Conservation (phyloP, 2,329 filamentous ascomycete species). For the Scedosporium aurantiacum region DNA sequence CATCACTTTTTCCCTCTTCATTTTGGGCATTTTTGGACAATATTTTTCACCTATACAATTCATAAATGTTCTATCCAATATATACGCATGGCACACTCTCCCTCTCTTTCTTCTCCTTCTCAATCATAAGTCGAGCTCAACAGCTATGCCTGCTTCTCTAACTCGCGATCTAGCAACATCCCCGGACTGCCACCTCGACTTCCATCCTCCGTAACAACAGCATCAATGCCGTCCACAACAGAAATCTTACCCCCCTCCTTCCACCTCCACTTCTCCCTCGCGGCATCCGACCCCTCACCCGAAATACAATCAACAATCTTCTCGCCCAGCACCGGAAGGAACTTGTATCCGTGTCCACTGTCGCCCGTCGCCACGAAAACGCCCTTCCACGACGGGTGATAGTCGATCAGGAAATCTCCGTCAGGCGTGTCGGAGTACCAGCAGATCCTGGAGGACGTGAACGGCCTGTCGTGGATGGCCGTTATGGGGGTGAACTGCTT, state of each 20-base stretch:
- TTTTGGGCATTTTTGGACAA: too few species aligned
- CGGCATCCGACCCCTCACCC: constrained; percentile 32
- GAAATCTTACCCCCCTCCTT: constrained; percentile 29
- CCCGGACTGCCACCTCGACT: constrained; percentile 37
- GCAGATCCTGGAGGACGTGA: constrained; percentile 53
- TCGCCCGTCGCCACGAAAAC: constrained; percentile 53
- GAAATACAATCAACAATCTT: constrained; percentile 47
- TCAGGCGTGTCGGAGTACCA: constrained; percentile 68
- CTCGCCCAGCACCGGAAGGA: constrained; percentile 54
- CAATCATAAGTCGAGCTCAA: too few species aligned
- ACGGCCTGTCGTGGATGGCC: constrained; percentile 33
- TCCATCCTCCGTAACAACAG: constrained; percentile 30
- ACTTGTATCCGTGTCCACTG: constrained; percentile 59
- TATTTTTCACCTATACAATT: not conserved
- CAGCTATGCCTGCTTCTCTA: constrained; percentile 17
- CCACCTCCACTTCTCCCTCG: constrained; percentile 51
- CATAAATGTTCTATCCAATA: not conserved
- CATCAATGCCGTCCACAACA: constrained; percentile 2
- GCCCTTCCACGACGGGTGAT: constrained; percentile 50
- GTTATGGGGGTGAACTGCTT: constrained; percentile 43
- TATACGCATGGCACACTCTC: too few species aligned
- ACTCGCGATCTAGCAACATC: constrained; percentile 33
- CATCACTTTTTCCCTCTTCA: too few species aligned
- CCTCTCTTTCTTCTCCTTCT: too few species aligned
- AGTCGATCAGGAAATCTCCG: constrained; percentile 60